Percentiles rank a stretch among this genome's conserved stretches.
Conservation (phyloP, 345 rosid species). For the Turnera subulata region DNA sequence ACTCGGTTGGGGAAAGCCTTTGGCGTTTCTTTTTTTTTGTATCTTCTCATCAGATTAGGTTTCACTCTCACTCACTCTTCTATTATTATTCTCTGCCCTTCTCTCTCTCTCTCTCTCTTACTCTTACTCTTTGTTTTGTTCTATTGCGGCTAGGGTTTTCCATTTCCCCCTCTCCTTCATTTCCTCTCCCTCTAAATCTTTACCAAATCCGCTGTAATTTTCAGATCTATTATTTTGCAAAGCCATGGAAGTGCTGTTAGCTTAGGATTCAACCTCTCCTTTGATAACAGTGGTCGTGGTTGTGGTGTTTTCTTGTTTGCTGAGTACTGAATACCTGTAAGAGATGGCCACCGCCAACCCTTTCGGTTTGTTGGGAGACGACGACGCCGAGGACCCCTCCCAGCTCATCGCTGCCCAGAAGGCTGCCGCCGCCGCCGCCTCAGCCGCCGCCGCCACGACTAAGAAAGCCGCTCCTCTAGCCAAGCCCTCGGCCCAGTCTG, state of each 20-base stretch:
- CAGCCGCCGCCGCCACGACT: conserved; percentile 6
- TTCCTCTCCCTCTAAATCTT: not conserved
- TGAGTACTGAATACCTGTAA: not conserved
- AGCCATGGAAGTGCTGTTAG: conserved; percentile 6
- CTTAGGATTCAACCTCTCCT: conserved; percentile 1
- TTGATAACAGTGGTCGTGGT: not conserved
- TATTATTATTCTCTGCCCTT: conserved; percentile 23
- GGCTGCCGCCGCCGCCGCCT: conserved; percentile 3
- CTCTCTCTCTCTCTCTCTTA: not conserved
- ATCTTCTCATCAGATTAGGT: no score
- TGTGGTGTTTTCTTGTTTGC: not conserved
- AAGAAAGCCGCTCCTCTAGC: conserved; percentile 18
- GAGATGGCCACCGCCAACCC: conserved; percentile 26
- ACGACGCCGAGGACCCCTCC: conserved; percentile 22
- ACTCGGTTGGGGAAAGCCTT: no score
- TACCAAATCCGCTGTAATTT: not conserved
- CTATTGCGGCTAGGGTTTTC: conserved; percentile 43
- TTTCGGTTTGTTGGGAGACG: conserved; percentile 25
- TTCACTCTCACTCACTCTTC: no score
- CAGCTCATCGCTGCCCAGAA: conserved; percentile 17
- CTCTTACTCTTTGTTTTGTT: not conserved
- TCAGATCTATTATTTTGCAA: not conserved
- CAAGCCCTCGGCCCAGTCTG: conserved; percentile 10
- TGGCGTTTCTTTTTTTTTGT: no score
- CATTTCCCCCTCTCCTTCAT: not conserved